Conservation (phyloP, 352 stramenopile species). For the Phytophthora litchii region DNA sequence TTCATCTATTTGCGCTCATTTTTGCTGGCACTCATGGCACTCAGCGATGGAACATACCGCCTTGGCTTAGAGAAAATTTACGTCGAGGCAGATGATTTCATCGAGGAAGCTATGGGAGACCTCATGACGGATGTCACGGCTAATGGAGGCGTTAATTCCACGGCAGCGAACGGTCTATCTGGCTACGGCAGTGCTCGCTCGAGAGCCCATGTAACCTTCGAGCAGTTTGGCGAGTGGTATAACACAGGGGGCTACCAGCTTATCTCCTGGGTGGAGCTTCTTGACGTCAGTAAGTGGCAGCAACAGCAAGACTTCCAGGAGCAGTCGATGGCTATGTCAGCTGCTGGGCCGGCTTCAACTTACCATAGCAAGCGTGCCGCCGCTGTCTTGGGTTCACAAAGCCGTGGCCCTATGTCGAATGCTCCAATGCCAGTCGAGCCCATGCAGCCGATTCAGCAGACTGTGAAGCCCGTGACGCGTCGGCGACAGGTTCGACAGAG, state of each 20-base stretch:
- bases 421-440: conserved; percentile 48
- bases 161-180: conserved; percentile 41
- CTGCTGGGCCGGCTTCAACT: conserved; percentile 23
- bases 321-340: conserved; percentile 43
- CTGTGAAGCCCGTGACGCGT: conserved; percentile 58
- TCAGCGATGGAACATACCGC: conserved; percentile 86
- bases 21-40: conserved; percentile 80
- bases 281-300: conserved; percentile 86
- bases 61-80: conserved; percentile 88
- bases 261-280: conserved; percentile 86
- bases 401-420: conserved; percentile 44
- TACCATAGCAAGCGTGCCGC: conserved; percentile 38
- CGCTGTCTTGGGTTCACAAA: conserved; percentile 64
- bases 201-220: conserved; percentile 82
- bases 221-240: conserved; percentile 92
- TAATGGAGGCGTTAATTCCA: conserved; percentile 47
- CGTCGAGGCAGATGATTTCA: conserved; percentile 84
- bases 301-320: conserved; percentile 78
- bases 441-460: conserved; percentile 64
- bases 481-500: conserved; percentile 81
- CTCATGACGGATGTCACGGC: conserved; percentile 79
- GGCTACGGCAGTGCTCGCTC: conserved; percentile 73
- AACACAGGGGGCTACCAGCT: conserved; percentile 83
- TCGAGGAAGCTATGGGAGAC: conserved; percentile 86
- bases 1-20: conserved; percentile 90